Evolutionary conservation across 352 stramenopile species (phyloP).

Genomic region (Phytopythium chamaehyphon): DNA sequence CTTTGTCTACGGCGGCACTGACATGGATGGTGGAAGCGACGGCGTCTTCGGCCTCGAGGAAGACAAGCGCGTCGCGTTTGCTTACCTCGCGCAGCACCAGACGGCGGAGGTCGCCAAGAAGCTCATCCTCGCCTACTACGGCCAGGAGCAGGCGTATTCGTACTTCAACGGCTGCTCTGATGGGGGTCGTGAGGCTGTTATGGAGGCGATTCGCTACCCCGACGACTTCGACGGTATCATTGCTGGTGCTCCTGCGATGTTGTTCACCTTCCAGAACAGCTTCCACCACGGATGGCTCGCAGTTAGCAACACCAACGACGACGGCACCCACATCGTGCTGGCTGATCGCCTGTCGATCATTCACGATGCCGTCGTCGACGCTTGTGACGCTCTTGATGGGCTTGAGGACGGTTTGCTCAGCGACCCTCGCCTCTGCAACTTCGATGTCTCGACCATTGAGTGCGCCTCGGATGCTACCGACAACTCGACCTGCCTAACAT

Average conservation of each 20-base stretch:
- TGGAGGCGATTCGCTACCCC: slow-evolving; percentile 31
- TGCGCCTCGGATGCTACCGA: slow-evolving; percentile 9
- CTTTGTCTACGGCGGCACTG: slow-evolving; percentile 25
- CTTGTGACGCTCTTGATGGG: slow-evolving; percentile 25
- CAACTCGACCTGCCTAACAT: slow-evolving; percentile 14
- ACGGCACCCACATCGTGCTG: slow-evolving; percentile 16
- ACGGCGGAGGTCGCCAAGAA: slow-evolving; percentile 29
- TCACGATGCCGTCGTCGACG: slow-evolving; percentile 21
- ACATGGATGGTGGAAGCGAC: slow-evolving; percentile 28
- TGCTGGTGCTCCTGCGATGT: slow-evolving; percentile 27
- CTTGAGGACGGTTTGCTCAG: slow-evolving; percentile 25
- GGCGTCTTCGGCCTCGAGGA: slow-evolving; percentile 21
- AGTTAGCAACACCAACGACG: slow-evolving; percentile 18
- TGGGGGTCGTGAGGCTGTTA: slow-evolving; percentile 29
- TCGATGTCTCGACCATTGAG: slow-evolving; percentile 12
- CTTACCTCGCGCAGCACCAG: slow-evolving; percentile 29
- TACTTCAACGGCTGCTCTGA: slow-evolving; percentile 43
- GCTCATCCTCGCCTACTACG: slow-evolving; percentile 31
- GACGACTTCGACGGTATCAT: slow-evolving; percentile 34
- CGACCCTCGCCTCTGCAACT: slow-evolving; percentile 26
- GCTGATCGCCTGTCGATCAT: slow-evolving; percentile 18
- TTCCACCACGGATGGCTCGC: slow-evolving; percentile 30
- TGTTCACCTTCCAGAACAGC: slow-evolving; percentile 37
- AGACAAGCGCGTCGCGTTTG: slow-evolving; percentile 21
- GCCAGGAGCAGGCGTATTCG: slow-evolving; percentile 22